Evolutionary conservation across 805 yeast genomes (phyloP), one percentile per base, ranked within the genome.

Genomic region (Scheffersomyces lignosus): DNA sequence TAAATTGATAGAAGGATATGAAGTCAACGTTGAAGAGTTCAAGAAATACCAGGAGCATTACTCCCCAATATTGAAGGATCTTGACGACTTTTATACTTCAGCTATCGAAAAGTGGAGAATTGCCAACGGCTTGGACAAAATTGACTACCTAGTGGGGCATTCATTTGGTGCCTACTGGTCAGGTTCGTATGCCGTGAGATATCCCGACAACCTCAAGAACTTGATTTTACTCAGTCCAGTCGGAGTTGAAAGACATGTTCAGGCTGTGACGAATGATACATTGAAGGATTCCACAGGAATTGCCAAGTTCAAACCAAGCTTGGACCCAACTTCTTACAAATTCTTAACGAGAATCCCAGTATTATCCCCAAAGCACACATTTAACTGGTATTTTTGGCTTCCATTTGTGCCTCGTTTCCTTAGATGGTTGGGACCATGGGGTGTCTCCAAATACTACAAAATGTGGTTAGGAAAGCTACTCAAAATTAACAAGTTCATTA

Each of bases 81-180:
- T 80, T 24, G 87, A 83, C 45, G 52, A 66, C 12, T 75, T 78
- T 46, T 84, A 82, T 44, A 54, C 75, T 5, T 75, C 72, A 7
- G 75, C 81, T 2, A 56, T 87, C 5, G 91, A 86, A 34, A 54
- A 60, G 5, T 86, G 95, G 93, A 64, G 93, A 48, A 40, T 38
- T 5, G 60, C 49, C 6, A 62, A 73, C 15, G 66, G 69, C 0
- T 55, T 86, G 8, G 71, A 67, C 1, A 70, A 75, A 43, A 72
- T 87, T 27, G 73, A 69, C 45, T 83, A 77, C 49, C 52, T 87
- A 10, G 62, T 86, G 15, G 91, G 88, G 0, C 95, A 87, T 57
- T 85, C 95, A 0, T 79, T 78, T 45, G 95, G 95, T 22, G 93
- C 88, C 0, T 81, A 83, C 48, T 64, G 87, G 62, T 75, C 87